Percentiles rank a stretch among this genome's conserved stretches.
phyloP scores from a whole-genome alignment of 257 asterid species.

The Lycium barbarum region DNA sequence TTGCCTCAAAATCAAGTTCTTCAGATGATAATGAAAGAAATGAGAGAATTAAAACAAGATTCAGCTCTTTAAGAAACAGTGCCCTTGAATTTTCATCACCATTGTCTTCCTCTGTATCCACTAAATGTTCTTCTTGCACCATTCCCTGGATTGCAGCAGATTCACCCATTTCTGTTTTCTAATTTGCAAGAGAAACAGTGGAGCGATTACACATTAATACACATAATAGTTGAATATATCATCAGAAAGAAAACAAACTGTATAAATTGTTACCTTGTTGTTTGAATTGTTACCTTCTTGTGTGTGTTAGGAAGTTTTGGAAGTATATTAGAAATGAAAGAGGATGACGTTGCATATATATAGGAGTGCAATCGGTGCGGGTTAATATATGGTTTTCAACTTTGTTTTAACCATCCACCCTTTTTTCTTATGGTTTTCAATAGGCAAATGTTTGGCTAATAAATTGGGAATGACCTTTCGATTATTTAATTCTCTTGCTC shows the following conservation, averaged over 20 bases:
- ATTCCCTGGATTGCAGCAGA: conserved; percentile 8
- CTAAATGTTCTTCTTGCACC: not conserved
- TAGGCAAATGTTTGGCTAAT: conserved; percentile 7
- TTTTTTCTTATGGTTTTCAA: not conserved
- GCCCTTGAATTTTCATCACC: conserved; percentile 16
- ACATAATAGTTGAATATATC: not conserved
- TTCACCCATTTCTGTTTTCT: conserved; percentile 38
- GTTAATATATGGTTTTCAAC: not conserved
- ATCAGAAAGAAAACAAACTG: conserved; percentile 11
- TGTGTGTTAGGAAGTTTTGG: not conserved
- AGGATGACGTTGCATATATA: not conserved
- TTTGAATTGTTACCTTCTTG: not conserved
- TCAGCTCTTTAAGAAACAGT: conserved; percentile 43
- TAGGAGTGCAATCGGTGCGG: not conserved
- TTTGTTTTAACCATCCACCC: not conserved
- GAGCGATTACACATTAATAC: not conserved
- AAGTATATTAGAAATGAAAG: not conserved
- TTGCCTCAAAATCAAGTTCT: conserved; percentile 26
- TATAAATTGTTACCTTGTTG: not conserved
- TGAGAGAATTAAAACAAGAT: conserved; percentile 49
- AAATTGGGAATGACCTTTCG: not conserved
- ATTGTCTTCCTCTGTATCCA: conserved; percentile 28
- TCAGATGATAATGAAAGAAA: conserved; percentile 49
- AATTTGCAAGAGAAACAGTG: not conserved
- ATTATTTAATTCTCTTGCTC: not conserved